A percentile compares a stretch with the other conserved stretches of the same genome.
Evolutionary conservation across 352 stramenopile genomes (phyloP).

Genomic region (Phytophthora palmivora): DNA sequence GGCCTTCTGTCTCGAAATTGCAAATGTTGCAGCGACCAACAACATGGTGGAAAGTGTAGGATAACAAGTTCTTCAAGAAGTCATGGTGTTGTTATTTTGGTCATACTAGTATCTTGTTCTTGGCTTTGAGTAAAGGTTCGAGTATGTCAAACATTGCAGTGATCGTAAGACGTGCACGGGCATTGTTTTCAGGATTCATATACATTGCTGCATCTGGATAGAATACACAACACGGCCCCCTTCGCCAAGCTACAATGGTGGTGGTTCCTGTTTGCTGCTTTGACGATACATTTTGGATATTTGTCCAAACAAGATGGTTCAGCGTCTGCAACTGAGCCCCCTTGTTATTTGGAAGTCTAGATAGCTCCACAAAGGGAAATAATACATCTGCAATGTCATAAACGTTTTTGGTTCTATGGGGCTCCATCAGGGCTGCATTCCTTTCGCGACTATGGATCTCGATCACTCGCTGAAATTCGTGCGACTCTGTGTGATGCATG

Average conservation of each 20-base stretch:
- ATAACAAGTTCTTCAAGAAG: slow-evolving; percentile 1
- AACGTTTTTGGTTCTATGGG: slow-evolving; percentile 8
- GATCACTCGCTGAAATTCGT: slow-evolving; percentile 46
- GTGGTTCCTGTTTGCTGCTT: slow-evolving; percentile 6
- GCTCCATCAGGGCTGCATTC: slow-evolving; percentile 25
- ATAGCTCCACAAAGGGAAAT: slow-evolving; percentile 29
- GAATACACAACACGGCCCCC: slow-evolving; percentile 41
- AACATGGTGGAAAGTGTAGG: slow-evolving; percentile 19
- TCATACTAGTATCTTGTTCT: slow-evolving; percentile 25
- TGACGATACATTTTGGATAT: slow-evolving; percentile 7
- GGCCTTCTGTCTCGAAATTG: slow-evolving; percentile 75
- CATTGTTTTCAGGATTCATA: slow-evolving; percentile 15
- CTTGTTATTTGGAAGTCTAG: background rate
- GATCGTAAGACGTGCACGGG: slow-evolving; percentile 18
- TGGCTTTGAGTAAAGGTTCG: slow-evolving; percentile 38
- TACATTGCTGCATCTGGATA: slow-evolving; percentile 30
- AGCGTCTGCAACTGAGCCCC: slow-evolving; percentile 14
- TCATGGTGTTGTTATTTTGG: background rate
- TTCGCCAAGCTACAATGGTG: slow-evolving; percentile 36
- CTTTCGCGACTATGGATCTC: slow-evolving; percentile 12
- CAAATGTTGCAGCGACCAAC: slow-evolving; percentile 39
- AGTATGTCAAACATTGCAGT: slow-evolving; percentile 32
- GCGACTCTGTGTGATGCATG: slow-evolving; percentile 39
- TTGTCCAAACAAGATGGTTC: slow-evolving; percentile 33
- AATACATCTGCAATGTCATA: slow-evolving; percentile 14